phyloP scores from a whole-genome alignment of 2,329 filamentous ascomycete species.

The Phialophora macrospora region DNA sequence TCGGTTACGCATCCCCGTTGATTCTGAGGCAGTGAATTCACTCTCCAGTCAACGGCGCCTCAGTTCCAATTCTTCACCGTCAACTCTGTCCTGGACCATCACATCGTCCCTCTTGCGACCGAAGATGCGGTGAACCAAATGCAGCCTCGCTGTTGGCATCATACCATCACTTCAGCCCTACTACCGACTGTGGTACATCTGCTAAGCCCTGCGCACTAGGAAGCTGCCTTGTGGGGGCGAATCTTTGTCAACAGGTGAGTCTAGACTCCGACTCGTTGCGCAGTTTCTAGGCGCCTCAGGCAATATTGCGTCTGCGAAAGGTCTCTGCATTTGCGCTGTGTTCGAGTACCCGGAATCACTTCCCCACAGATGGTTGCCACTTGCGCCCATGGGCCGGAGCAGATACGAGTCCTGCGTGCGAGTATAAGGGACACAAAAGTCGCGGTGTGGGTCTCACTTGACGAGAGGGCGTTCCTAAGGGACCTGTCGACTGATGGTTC shows the following conservation, averaged over 20 bases:
- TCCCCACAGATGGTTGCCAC: neutral
- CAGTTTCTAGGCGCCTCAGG: neutral
- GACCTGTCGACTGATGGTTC: neutral
- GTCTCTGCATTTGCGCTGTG: slow-evolving; percentile 1
- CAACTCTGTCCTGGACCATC: neutral
- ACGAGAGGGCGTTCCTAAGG: neutral
- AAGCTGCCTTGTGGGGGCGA: slow-evolving; percentile 6
- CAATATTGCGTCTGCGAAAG: neutral
- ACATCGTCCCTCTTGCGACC: neutral
- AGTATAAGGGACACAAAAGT: neutral
- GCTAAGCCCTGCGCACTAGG: slow-evolving; percentile 5
- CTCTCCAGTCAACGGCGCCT: neutral
- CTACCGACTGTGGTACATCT: neutral
- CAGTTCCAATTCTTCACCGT: neutral
- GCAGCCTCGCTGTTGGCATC: neutral
- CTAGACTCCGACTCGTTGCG: neutral
- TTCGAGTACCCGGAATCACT: neutral
- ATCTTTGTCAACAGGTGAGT: slow-evolving; percentile 5
- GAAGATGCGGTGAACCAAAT: neutral
- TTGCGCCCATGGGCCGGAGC: neutral
- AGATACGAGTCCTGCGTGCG: neutral
- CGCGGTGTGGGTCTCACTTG: neutral
- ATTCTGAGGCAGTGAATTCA: neutral
- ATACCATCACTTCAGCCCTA: neutral
- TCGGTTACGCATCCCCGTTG: neutral